These are phyloP conservation scores for Vigna angularis DNA, from an alignment of 306 rosid species.

Conservation along the genomic window DNA sequence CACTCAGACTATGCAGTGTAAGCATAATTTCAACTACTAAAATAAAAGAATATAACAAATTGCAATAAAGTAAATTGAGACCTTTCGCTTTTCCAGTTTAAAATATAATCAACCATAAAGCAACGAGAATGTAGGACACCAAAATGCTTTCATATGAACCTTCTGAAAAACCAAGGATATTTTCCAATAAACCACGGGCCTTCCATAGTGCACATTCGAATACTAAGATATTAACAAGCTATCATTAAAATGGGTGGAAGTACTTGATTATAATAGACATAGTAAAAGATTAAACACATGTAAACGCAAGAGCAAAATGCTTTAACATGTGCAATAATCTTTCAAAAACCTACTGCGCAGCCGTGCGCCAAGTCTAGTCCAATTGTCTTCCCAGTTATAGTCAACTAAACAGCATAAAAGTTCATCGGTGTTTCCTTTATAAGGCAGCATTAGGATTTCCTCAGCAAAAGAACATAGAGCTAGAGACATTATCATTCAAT, in stretches of 20 bases:
- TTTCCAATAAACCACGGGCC: no score
- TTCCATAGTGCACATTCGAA: not conserved
- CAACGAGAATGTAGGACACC: not conserved
- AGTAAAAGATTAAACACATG: conserved; percentile 7
- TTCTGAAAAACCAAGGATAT: not conserved
- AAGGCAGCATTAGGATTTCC: not conserved
- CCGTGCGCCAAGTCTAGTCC: not conserved
- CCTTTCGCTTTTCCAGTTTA: no score
- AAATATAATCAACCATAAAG: no score
- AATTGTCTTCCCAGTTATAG: not conserved
- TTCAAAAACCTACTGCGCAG: not conserved
- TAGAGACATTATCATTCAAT: conserved; percentile 59
- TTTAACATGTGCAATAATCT: not conserved
- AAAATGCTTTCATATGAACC: not conserved
- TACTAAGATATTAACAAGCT: no score
- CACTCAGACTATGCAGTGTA: no score
- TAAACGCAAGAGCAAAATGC: conserved; percentile 19
- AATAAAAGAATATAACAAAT: no score
- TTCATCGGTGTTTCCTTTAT: not conserved
- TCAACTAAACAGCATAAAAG: no score
- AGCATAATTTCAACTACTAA: no score
- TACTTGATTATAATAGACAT: no score
- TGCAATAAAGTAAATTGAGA: no score
- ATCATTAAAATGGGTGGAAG: no score
- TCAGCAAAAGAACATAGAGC: conserved; percentile 90